Evolutionary conservation across 148 eudicot species (phyloP).

Genomic region (Vaccinium corymbosum): DNA sequence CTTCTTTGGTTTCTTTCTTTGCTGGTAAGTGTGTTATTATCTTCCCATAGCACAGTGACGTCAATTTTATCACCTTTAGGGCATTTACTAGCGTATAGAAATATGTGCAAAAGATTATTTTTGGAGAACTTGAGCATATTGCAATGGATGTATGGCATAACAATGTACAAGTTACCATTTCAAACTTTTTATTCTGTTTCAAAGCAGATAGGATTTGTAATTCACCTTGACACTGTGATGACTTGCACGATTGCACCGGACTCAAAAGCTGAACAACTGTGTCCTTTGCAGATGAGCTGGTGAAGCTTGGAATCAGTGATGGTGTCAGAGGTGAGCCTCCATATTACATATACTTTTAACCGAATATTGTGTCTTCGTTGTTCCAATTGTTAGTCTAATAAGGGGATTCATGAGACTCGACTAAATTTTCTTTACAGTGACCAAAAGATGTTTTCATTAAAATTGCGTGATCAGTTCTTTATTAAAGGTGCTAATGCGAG

Average conservation of each 20-base stretch:
- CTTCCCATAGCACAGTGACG: not conserved
- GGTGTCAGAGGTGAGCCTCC: slow-evolving; percentile 58
- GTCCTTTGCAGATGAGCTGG: slow-evolving; percentile 72
- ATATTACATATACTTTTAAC: not conserved
- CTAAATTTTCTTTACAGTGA: not conserved
- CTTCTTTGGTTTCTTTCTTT: not conserved
- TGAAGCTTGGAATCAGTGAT: slow-evolving; percentile 72
- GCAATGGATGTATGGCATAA: not conserved
- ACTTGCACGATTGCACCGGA: slow-evolving; percentile 8
- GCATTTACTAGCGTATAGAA: not conserved
- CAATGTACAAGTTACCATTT: not conserved
- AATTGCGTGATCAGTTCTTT: not conserved
- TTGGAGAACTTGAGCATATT: not conserved
- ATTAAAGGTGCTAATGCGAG: slow-evolving; percentile 8
- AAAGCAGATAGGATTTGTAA: not conserved
- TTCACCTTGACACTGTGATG: slow-evolving; percentile 4
- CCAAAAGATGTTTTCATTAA: not conserved
- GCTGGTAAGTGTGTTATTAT: not conserved
- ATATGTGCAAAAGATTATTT: not conserved
- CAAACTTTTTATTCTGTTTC: not conserved
- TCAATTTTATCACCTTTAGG: not conserved
- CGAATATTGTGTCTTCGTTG: not conserved
- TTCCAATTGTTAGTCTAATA: not conserved
- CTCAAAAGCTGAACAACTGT: slow-evolving; percentile 22
- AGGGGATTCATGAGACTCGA: not conserved